Base-by-base conservation (phyloP, 2,329 filamentous ascomycete genomes). In the Teratosphaeria nubilosa region DNA sequence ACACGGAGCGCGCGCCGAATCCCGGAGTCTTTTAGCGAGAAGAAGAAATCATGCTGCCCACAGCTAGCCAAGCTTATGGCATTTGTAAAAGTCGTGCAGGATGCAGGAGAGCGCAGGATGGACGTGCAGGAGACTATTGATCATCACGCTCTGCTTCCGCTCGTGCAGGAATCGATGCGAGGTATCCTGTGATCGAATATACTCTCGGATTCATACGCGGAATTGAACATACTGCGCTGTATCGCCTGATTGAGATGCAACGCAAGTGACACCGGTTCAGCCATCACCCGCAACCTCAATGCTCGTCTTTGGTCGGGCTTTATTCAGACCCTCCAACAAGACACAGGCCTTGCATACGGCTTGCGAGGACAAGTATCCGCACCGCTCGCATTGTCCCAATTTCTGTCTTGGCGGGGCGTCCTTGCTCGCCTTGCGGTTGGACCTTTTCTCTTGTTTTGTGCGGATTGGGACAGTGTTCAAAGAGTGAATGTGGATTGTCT, bases 331-430 rank as follows among this genome's bases (percentile, higher is more conserved):
- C 66, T 97, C 91, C 2, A 99, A 81, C 51, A 99, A 77, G 61
- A 86, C 87, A 71, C 94, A 99, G 0, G 94, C 94, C 74, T 99
- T 95, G 75, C 94, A 99, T 45, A 96, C 83, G 31, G 84, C 82
- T 73, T 99, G 94, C 66, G 91, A 96, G 1, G 94, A 96, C 73
- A 99, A 88, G 71, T 97, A 99, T 14, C 94, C 94, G 66, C 94
- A 99, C 56, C 84, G 86, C 68, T 86, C 83, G 69, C 94, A 99
- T 63, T 85, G 86, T 1, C 92, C 90, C 65, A 96, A 81, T 14
- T 86, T 85, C 72, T 92, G 89, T 67, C 83, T 81, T 10, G 66
- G 61, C 3, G 61, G 58, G 1, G 59, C 51, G 20, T 62, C 62
- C 24, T 55, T 57, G 5, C 25, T 54, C 1, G 58, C 55, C 37